Percentiles rank a stretch among this genome's conserved stretches.
phyloP scores from a whole-genome alignment of 306 rosid species.

The Acacia crassicarpa region DNA sequence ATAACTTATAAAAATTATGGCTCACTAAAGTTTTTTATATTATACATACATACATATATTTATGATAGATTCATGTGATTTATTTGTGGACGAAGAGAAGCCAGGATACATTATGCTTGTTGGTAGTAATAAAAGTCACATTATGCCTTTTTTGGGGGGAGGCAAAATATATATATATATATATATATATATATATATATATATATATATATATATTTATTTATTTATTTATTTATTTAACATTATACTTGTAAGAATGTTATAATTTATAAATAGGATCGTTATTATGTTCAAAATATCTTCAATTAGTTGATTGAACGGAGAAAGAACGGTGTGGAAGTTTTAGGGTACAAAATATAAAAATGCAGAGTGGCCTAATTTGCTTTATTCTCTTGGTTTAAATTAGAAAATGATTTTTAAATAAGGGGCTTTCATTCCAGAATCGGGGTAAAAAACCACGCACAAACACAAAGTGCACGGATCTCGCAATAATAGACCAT shows the following conservation, averaged over 20 bases:
- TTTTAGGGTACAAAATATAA: neutral
- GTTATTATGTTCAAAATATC: neutral
- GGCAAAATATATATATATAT: too few relatives aligned
- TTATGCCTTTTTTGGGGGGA: too few relatives aligned
- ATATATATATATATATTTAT: too few relatives aligned
- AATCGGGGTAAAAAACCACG: too few relatives aligned
- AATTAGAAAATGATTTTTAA: neutral
- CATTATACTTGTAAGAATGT: neutral
- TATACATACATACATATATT: too few relatives aligned
- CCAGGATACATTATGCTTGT: neutral
- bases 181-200: too few relatives aligned
- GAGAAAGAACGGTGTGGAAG: neutral
- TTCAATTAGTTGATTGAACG: neutral
- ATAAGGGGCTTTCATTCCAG: too few relatives aligned
- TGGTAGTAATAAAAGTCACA: too few relatives aligned
- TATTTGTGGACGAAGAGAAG: neutral
- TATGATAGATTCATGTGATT: neutral
- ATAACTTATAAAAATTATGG: neutral
- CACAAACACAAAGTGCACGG: too few relatives aligned
- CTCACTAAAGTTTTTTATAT: too few relatives aligned
- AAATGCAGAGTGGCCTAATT: neutral
- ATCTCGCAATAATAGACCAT: neutral
- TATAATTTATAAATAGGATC: neutral
- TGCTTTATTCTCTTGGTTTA: neutral
- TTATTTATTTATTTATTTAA: too few relatives aligned